These are phyloP conservation scores for Calcarisporium arbuscula DNA, from an alignment of 2,329 filamentous ascomycete genomes.

Conservation along the genomic window DNA sequence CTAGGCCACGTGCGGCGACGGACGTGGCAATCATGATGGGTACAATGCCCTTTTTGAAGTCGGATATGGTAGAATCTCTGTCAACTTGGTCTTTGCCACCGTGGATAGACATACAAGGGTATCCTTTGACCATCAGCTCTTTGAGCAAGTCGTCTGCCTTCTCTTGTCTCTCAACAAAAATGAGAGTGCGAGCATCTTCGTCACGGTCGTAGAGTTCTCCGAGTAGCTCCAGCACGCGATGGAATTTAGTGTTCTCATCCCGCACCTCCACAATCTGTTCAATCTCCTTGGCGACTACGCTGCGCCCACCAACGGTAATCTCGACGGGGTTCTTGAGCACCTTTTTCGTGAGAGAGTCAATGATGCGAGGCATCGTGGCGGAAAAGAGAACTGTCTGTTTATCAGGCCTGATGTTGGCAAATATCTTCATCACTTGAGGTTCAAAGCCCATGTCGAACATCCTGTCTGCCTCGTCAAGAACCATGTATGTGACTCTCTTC, in stretches of 20 bases:
- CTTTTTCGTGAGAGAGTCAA: constrained; percentile 86
- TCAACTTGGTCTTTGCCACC: constrained; percentile 92
- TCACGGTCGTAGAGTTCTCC: constrained; percentile 82
- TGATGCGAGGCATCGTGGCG: constrained; percentile 89
- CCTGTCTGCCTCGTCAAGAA: constrained; percentile 93
- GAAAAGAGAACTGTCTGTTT: constrained; percentile 94
- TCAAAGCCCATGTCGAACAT: constrained; percentile 99
- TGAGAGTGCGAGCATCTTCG: constrained; percentile 81
- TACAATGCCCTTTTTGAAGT: constrained; percentile 87
- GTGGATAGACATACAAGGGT: constrained; percentile 89
- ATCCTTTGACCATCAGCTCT: constrained; percentile 75
- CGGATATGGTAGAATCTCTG: constrained; percentile 82
- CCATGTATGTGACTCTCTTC: constrained; percentile 82
- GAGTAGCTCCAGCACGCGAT: constrained; percentile 76
- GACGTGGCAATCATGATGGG: constrained; percentile 92
- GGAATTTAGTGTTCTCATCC: constrained; percentile 75
- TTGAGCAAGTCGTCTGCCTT: constrained; percentile 75
- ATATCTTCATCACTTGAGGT: constrained; percentile 95
- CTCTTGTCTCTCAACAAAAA: constrained; percentile 91
- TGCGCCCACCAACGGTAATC: constrained; percentile 85
- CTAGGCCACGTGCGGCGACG: constrained; percentile 87
- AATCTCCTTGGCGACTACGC: constrained; percentile 83
- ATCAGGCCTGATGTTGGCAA: constrained; percentile 85
- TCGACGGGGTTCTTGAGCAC: constrained; percentile 79
- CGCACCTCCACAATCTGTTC: constrained; percentile 88